Evolutionary conservation across 1,284 basidiomycete species (phyloP).

Genomic region (Boletus semigastroideus): DNA sequence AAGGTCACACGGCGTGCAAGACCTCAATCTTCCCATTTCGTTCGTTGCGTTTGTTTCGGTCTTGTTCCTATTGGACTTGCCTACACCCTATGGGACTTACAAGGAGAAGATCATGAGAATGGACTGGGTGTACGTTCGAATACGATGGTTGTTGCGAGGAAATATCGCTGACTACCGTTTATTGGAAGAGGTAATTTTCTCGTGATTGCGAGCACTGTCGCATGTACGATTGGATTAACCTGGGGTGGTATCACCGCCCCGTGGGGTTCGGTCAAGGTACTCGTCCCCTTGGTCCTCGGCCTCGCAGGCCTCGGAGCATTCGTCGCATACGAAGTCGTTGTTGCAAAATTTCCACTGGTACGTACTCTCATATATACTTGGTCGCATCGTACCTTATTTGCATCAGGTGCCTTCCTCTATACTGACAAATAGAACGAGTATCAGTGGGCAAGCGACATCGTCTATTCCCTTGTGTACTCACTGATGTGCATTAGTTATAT

Average conservation of each 20-base stretch:
- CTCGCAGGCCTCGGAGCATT: conserved; percentile 7
- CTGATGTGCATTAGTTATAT: conserved; percentile 5
- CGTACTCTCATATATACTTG: neutral
- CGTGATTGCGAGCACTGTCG: conserved; percentile 13
- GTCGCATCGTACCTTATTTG: neutral
- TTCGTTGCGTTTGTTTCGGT: conserved; percentile 7
- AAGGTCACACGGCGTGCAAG: neutral
- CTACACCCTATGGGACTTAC: conserved; percentile 5
- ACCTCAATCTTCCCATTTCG: conserved; percentile 20
- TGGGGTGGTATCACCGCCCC: conserved; percentile 16
- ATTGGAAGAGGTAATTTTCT: conserved; percentile 14
- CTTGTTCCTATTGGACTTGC: conserved; percentile 11
- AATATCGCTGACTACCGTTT: neutral
- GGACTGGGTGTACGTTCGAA: conserved; percentile 16
- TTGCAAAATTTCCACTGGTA: conserved; percentile 10
- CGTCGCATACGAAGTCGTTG: conserved; percentile 7
- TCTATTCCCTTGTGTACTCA: neutral
- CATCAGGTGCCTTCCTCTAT: conserved; percentile 10
- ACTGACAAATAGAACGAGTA: conserved; percentile 11
- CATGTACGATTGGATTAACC: conserved; percentile 10
- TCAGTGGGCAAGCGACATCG: conserved; percentile 13
- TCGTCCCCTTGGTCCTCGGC: conserved; percentile 15
- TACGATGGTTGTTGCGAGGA: neutral
- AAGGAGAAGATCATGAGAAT: conserved; percentile 3
- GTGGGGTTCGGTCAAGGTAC: conserved; percentile 12